phyloP scores from a whole-genome alignment of 1,284 basidiomycete genomes.

The Moesziomyces antarcticus region DNA sequence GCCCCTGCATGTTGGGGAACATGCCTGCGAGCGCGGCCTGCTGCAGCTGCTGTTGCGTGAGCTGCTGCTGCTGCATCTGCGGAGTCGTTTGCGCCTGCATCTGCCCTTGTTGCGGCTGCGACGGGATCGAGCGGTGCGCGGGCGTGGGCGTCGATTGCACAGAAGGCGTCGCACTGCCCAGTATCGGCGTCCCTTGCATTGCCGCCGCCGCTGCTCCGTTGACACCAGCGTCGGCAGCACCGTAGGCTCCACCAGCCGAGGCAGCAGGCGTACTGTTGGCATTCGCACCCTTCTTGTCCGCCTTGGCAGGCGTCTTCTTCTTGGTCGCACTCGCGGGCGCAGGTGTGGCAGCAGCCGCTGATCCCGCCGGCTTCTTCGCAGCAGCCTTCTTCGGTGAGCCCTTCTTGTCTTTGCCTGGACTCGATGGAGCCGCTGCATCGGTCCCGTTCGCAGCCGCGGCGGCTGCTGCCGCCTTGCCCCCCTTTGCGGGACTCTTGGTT shows the following conservation, averaged over 20 bases:
- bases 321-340: constrained; percentile 27
- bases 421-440: constrained; percentile 21
- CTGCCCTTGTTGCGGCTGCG: constrained; percentile 28
- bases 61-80: constrained; percentile 23
- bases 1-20: constrained; percentile 20
- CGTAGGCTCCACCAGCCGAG: constrained; percentile 1
- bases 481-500: constrained; percentile 31
- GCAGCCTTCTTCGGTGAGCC: constrained; percentile 41
- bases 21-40: constrained; percentile 28
- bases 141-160: constrained; percentile 48
- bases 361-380: constrained; percentile 34
- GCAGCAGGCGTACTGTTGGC: neutral
- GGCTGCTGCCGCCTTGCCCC: constrained; percentile 12
- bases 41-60: constrained; percentile 16
- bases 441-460: constrained; percentile 21
- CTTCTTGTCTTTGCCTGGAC: constrained; percentile 47
- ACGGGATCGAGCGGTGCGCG: constrained; percentile 36
- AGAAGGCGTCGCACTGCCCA: constrained; percentile 37
- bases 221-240: neutral
- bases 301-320: constrained; percentile 45
- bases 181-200: constrained; percentile 31
- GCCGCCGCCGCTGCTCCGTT: constrained; percentile 3
- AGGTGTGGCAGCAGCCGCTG: constrained; percentile 12
- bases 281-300: constrained; percentile 28
- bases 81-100: constrained; percentile 2